A percentile compares a stretch with the other conserved stretches of the same genome.
These are phyloP conservation scores for Amaranthus hypochondriacus DNA, from an alignment of 148 eudicot species.

Conservation along the genomic window DNA sequence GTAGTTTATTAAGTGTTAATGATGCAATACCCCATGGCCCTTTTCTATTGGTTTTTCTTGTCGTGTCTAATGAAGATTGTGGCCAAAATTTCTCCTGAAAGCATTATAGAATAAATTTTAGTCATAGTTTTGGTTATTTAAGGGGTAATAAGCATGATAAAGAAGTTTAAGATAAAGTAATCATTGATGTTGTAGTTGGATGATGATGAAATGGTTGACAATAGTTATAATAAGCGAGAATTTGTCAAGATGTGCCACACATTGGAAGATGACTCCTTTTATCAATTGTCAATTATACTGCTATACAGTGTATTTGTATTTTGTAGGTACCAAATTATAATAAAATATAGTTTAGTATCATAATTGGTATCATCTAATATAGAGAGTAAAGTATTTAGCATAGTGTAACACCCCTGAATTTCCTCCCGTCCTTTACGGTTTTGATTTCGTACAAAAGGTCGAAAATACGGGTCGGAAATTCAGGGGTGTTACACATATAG, in stretches of 20 bases:
- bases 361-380: too few species aligned
- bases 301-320: too few species aligned
- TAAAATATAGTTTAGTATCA: too few species aligned
- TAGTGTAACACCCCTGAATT: too few species aligned
- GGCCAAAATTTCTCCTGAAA: neutral
- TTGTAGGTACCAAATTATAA: too few species aligned
- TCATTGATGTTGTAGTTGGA: conserved; percentile 2
- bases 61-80: conserved; percentile 6
- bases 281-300: too few species aligned
- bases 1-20: neutral
- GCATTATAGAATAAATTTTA: conserved; percentile 1
- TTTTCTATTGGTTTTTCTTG: neutral
- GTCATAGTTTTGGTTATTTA: neutral
- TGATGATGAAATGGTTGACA: conserved; percentile 18
- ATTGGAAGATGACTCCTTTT: neutral
- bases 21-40: neutral
- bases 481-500: too few species aligned
- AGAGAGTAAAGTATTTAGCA: too few species aligned
- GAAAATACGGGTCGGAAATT: too few species aligned
- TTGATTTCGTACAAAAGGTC: too few species aligned
- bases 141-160: neutral
- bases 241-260: neutral
- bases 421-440: too few species aligned
- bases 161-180: neutral
- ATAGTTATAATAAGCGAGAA: neutral